A percentile compares a stretch with the other conserved stretches of the same genome.
Evolutionary conservation across 2,329 filamentous ascomycete species (phyloP).

Genomic region (Corniculantispora saksenae): DNA sequence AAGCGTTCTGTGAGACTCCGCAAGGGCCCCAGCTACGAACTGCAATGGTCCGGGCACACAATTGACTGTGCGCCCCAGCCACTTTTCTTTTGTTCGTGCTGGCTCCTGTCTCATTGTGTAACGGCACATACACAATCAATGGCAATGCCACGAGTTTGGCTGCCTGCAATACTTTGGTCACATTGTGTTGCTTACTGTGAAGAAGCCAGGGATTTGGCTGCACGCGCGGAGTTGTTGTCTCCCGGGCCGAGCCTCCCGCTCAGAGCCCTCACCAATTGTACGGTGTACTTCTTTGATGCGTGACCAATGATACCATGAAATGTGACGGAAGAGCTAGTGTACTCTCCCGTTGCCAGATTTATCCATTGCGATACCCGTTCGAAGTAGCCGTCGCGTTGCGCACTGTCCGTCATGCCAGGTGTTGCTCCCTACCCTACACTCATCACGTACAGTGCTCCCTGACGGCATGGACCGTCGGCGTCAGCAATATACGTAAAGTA

Average conservation of each 20-base stretch:
- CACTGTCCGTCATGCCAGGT: too few relatives aligned
- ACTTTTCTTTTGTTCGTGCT: background rate
- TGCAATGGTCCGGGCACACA: conserved; percentile 5
- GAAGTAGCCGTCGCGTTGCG: too few relatives aligned
- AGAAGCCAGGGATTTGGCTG: too few relatives aligned
- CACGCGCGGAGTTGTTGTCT: background rate
- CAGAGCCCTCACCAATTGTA: too few relatives aligned
- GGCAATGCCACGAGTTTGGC: background rate
- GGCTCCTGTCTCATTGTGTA: background rate
- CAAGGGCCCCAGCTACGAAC: conserved; percentile 4
- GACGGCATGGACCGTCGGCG: too few relatives aligned
- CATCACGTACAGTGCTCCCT: too few relatives aligned
- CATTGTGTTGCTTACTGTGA: too few relatives aligned
- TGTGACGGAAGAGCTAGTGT: background rate
- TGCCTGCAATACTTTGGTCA: background rate
- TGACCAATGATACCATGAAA: background rate
- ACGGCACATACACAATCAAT: background rate
- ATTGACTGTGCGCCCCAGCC: background rate
- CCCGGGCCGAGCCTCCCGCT: background rate
- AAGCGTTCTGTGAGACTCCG: background rate
- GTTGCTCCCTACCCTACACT: background rate
- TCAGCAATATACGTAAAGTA: too few relatives aligned
- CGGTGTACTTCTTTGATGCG: background rate
- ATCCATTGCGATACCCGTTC: background rate
- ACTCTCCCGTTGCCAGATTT: background rate